Conservation (phyloP, 257 asterid species). For the Penstemon eatonii region DNA sequence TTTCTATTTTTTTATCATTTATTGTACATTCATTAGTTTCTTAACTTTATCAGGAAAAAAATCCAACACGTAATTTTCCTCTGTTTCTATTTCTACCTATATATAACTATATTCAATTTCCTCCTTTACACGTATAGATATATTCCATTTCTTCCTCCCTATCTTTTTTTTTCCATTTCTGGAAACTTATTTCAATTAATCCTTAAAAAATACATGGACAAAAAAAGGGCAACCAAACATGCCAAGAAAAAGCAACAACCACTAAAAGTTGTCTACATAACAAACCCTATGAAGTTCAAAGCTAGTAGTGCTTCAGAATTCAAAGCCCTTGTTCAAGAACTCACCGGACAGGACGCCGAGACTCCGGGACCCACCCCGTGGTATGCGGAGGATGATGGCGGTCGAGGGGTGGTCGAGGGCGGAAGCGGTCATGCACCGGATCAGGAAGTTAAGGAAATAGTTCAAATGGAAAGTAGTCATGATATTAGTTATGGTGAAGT, state of each 20-base stretch:
- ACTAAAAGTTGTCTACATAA: conserved; percentile 70
- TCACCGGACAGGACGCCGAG: conserved; percentile 71
- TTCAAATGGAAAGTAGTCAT: not conserved
- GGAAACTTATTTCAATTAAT: conserved; percentile 5
- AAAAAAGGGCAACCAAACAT: conserved; percentile 36
- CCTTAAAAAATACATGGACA: conserved; percentile 38
- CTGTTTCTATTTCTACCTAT: too few species aligned
- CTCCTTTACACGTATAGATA: too few species aligned
- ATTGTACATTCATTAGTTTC: too few species aligned
- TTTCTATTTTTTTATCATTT: too few species aligned
- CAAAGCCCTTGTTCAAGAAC: conserved; percentile 71
- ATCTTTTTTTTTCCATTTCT: not conserved
- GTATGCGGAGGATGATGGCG: conserved; percentile 5
- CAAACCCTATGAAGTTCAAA: conserved; percentile 72
- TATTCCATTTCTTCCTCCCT: not conserved
- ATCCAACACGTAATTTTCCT: too few species aligned
- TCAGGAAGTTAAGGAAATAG: conserved; percentile 1
- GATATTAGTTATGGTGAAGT: conserved; percentile 3
- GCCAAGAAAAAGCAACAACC: conserved; percentile 40
- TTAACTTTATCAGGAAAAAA: too few species aligned
- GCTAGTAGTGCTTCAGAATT: conserved; percentile 58
- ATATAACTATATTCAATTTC: too few species aligned
- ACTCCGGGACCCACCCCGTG: conserved; percentile 29
- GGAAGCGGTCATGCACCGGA: conserved; percentile 14
- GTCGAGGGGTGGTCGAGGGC: not conserved